phyloP scores from a whole-genome alignment of 73 alveolate genomes.

The Blepharisma stoltei region DNA sequence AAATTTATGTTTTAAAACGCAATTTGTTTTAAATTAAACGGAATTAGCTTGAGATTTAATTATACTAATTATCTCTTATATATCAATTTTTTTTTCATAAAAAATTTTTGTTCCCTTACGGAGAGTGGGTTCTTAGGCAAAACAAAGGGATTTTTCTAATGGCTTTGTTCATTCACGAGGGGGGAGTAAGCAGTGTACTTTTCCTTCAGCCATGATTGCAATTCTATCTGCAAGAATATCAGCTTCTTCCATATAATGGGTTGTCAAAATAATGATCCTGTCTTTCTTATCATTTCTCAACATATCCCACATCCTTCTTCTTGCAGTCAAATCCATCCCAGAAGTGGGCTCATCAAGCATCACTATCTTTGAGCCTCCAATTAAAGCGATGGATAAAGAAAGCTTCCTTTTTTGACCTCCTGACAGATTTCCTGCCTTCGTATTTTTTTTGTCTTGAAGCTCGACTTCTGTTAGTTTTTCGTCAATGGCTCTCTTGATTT shows the following conservation, averaged over 20 bases:
- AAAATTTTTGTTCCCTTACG: too few relatives aligned
- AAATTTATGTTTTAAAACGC: too few relatives aligned
- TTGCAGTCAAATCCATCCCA: constrained; percentile 95
- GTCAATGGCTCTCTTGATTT: constrained; percentile 61
- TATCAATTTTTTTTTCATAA: too few relatives aligned
- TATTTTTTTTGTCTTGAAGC: constrained; percentile 62
- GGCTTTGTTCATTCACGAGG: too few relatives aligned
- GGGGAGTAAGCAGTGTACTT: constrained; percentile 82
- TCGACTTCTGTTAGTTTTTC: constrained; percentile 79
- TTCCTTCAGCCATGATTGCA: constrained; percentile 94
- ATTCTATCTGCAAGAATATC: constrained; percentile 98
- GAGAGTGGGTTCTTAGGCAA: too few relatives aligned
- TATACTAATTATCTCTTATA: too few relatives aligned
- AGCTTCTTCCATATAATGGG: constrained; percentile 99
- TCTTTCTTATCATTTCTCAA: constrained; percentile 80
- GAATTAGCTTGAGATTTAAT: too few relatives aligned
- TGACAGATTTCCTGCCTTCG: constrained; percentile 75
- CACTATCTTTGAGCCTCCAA: constrained; percentile 88
- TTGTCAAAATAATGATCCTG: constrained; percentile 90
- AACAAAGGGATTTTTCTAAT: too few relatives aligned
- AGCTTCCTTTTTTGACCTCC: constrained; percentile 97
- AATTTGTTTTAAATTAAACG: too few relatives aligned
- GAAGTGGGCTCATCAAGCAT: constrained; percentile 97
- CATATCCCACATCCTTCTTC: constrained; percentile 96
- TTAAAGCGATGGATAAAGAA: constrained; percentile 90